These are phyloP conservation scores for Macrotyloma uniflorum DNA, from an alignment of 306 rosid genomes.

Conservation along the genomic window DNA sequence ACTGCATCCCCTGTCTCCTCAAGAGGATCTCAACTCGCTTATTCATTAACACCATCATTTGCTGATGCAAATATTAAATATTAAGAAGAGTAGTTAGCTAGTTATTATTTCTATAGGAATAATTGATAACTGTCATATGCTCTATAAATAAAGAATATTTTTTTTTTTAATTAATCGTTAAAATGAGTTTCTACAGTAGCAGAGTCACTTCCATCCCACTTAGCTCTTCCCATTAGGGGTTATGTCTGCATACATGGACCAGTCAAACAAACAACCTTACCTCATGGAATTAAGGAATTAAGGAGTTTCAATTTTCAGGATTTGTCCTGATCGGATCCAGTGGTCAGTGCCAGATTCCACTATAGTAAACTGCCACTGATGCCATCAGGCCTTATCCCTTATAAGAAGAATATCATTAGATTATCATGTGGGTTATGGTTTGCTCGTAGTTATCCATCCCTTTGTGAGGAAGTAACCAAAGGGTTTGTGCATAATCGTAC, in stretches of 20 bases:
- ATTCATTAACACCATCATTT: constrained; percentile 45
- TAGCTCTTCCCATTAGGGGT: neutral
- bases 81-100: neutral
- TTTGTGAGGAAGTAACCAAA: neutral
- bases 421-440: neutral
- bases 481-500: neutral
- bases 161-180: neutral
- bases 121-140: neutral
- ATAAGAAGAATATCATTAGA: neutral
- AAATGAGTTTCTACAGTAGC: neutral
- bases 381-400: neutral
- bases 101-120: neutral
- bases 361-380: neutral
- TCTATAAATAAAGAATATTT: too few relatives aligned
- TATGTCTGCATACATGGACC: neutral
- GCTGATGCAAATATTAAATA: constrained; percentile 8
- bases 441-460: neutral
- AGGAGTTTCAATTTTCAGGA: neutral
- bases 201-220: neutral
- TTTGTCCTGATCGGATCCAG: neutral
- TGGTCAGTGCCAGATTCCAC: neutral
- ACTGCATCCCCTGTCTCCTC: constrained; percentile 56
- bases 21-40: constrained; percentile 88
- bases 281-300: neutral
- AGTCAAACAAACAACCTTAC: neutral